Evolutionary conservation across 352 stramenopile species (phyloP).

Genomic region (Thraustochytrium sp.): DNA sequence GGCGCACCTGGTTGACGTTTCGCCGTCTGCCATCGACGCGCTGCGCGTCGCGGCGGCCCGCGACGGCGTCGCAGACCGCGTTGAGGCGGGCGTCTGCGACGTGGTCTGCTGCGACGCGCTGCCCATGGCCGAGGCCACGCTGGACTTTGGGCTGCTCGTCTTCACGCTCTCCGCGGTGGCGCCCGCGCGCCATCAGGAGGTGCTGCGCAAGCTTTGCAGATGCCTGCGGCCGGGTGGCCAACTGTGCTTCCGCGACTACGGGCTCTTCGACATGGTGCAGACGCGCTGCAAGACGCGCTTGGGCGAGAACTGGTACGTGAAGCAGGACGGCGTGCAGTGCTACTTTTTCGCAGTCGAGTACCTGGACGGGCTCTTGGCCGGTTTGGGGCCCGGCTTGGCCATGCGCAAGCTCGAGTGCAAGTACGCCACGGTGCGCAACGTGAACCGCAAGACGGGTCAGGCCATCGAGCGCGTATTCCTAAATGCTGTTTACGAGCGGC

Average conservation of each 20-base stretch:
- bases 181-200: not conserved
- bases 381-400: not conserved
- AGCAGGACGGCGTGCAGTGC: conserved; percentile 28
- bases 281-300: conserved; percentile 5
- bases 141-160: conserved; percentile 20
- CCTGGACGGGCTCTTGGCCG: not conserved
- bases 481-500: not conserved
- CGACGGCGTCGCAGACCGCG: not conserved
- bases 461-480: conserved; percentile 34
- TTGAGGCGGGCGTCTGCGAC: not conserved
- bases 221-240: not conserved
- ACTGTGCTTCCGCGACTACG: conserved; percentile 38
- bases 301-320: conserved; percentile 22
- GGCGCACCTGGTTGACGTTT: not conserved
- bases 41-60: not conserved
- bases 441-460: conserved; percentile 21
- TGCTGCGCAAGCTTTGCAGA: not conserved
- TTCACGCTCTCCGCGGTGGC: conserved; percentile 38
- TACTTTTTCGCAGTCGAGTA: conserved; percentile 27
- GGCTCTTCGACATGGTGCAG: conserved; percentile 43
- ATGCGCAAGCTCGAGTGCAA: not conserved
- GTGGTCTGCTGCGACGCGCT: not conserved
- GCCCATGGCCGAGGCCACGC: not conserved
- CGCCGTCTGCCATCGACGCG: not conserved
- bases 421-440: conserved; percentile 13